Base-by-base conservation (phyloP, 2,329 filamentous ascomycete genomes). In the Ambrosiella xylebori region DNA sequence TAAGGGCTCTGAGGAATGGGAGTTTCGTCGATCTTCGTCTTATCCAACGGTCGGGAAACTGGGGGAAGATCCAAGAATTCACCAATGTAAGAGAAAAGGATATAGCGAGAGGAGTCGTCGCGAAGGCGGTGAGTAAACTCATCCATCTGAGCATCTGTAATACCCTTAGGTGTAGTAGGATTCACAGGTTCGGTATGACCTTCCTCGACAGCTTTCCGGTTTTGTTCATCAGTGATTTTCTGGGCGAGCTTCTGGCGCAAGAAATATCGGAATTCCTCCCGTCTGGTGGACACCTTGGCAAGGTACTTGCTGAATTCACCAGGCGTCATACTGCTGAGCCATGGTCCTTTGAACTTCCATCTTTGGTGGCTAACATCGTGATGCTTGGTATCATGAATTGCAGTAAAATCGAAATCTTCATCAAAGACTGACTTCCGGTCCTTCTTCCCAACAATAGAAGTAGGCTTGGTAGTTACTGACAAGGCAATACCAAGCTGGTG, bases 401-500 rank as follows among this genome's bases (percentile, higher is more conserved):
- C 68, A 45, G 78, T 83, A 54, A 76, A 69, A 63, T 84, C 81
- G 64, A 72, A 68, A 38, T 74, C 70, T 61, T 78, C 74, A 63
- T 84, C 80, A 53, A 84, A 84, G 2, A 82, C 79, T 2, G 62
- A 52, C 47, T 53, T 61, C 5, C 63, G 63, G 40, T n/a, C 59
- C 54, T 17, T 54, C 52, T 12, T 15, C 38, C 13, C 59, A 27
- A 59, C 62, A 54, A 54, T 64, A 63, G 58, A 63, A 57, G 4
- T 17, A 47, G 44, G 7, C 4, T 27, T 27, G 27, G 44, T 8
- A 0, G 77, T 77, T 1, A 80, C 73, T 15, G 82, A 78, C 61
- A 95, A 72, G 5, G 87, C 81, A 57, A 95, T 71, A 60, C 80
- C 77, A 68, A 96, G 75, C 68, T 95, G 87, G 67, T 88, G 85